A percentile compares a stretch with the other conserved stretches of the same genome.
phyloP scores from a whole-genome alignment of 352 stramenopile genomes.

The Phytophthora pinifolia region DNA sequence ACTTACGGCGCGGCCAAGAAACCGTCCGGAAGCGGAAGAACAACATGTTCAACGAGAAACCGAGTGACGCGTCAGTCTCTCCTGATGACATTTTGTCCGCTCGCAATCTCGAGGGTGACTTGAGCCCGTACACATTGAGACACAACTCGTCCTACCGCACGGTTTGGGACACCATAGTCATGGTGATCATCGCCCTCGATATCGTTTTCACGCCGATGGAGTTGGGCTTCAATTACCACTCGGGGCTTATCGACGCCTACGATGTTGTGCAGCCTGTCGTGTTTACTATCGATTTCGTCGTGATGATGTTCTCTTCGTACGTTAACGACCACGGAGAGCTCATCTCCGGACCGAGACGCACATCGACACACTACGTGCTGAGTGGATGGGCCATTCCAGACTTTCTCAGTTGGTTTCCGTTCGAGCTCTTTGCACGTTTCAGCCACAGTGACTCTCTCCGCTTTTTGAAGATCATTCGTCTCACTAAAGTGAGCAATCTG shows the following conservation, averaged over 20 bases:
- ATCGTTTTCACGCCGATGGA: constrained; percentile 56
- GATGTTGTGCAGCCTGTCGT: constrained; percentile 41
- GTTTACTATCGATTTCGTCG: constrained; percentile 57
- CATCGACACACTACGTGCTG: constrained; percentile 48
- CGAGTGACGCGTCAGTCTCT: constrained; percentile 21
- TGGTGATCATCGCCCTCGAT: constrained; percentile 53
- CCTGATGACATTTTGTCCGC: constrained; percentile 41
- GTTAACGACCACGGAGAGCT: constrained; percentile 46
- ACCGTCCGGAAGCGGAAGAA: constrained; percentile 22
- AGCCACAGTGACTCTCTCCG: constrained; percentile 45
- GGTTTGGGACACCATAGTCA: constrained; percentile 53
- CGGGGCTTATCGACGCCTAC: constrained; percentile 25
- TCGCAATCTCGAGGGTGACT: constrained; percentile 29
- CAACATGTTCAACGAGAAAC: constrained; percentile 27
- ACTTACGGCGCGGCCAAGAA: constrained; percentile 17
- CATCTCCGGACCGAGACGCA: constrained; percentile 48
- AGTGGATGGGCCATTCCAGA: constrained; percentile 58
- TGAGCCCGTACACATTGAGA: constrained; percentile 48
- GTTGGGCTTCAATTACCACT: constrained; percentile 53
- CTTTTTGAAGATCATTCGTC: constrained; percentile 59
- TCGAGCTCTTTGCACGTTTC: constrained; percentile 37
- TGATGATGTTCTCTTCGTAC: constrained; percentile 66
- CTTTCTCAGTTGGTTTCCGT: constrained; percentile 69
- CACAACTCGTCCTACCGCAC: constrained; percentile 45
- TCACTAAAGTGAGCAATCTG: constrained; percentile 68